Conservation (phyloP, 257 asterid genomes). For the Ilex aquifolium region DNA sequence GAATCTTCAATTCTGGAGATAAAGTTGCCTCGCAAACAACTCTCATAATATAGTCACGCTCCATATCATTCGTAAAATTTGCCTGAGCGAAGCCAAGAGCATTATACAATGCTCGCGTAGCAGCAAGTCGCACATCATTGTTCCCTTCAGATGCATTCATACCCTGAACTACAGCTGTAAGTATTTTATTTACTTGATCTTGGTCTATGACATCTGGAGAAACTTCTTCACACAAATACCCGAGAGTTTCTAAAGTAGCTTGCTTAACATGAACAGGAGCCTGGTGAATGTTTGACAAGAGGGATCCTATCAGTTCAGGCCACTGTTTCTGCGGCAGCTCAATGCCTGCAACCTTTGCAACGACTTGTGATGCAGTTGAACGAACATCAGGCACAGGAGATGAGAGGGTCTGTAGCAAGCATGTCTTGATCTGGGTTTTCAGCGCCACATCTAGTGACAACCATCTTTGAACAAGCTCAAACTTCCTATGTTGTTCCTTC, state of each 20-base stretch:
- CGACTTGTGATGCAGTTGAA: slow-evolving; percentile 55
- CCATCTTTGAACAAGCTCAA: slow-evolving; percentile 50
- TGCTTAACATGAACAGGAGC: slow-evolving; percentile 47
- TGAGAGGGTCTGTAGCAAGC: slow-evolving; percentile 40
- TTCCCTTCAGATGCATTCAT: slow-evolving; percentile 47
- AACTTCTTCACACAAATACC: slow-evolving; percentile 54
- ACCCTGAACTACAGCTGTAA: slow-evolving; percentile 54
- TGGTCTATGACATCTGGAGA: slow-evolving; percentile 49
- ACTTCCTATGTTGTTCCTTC: slow-evolving; percentile 53
- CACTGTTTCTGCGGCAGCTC: slow-evolving; percentile 53
- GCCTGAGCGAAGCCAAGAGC: slow-evolving; percentile 59
- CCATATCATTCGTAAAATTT: slow-evolving; percentile 47
- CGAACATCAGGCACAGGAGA: slow-evolving; percentile 44
- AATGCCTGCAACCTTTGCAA: slow-evolving; percentile 58
- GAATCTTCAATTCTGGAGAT: slow-evolving; percentile 40
- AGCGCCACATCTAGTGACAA: slow-evolving; percentile 34
- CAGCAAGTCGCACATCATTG: slow-evolving; percentile 48
- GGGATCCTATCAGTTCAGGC: slow-evolving; percentile 51
- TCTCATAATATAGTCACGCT: slow-evolving; percentile 57
- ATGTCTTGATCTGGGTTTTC: slow-evolving; percentile 44
- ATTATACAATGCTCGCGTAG: slow-evolving; percentile 46
- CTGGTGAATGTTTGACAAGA: slow-evolving; percentile 44
- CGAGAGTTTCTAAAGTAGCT: slow-evolving; percentile 55
- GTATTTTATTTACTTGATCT: slow-evolving; percentile 56
- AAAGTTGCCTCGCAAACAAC: slow-evolving; percentile 56